Base-by-base conservation (phyloP, 306 rosid species). In the Potentilla sterilis region DNA sequence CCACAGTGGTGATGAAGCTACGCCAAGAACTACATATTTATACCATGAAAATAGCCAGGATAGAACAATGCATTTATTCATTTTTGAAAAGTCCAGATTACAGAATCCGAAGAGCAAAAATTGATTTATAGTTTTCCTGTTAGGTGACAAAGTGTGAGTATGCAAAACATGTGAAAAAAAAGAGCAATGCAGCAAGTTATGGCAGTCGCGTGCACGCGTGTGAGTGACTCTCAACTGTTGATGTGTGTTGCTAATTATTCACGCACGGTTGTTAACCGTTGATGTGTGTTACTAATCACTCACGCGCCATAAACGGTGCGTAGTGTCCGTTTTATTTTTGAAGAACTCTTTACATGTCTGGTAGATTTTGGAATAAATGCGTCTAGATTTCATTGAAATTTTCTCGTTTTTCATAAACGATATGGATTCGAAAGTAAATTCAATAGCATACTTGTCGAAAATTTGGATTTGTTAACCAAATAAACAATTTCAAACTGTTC, bases 301-400 rank as follows among this genome's bases (percentile, higher is more conserved):
- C 22, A 72, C 22, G 16, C 16, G 9, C 11, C 46, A 2, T 9
- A 19, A 4, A 14, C 21, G 0, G 21, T 70, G 10, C 16, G 9
- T 70, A 49, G 35, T 11, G n/a, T 22, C 12, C 35, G 10, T 2
- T 22, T 32, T 71, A 11, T 37, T 54, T 52, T 38, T 35, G 15
- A 11, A 24, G 16, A 15, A 32, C 38, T 6, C 18, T 18, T 2
- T 69, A 14, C 9, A 22, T 67, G 12, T 1, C 21, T 7, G 32
- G 6, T 16, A n/a, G 61, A 75, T 75, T 34, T 12, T 66, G 15
- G 64, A 69, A 61, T 82, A 63, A 78, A 82, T 69, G 18, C 14
- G 1, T 41, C 6, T 8, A 62, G 59, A 74, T 66, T 34, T 21
- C 13, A 5, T 1, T 12, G 1, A 64, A 34, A 18, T 6, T 52